Conservation (phyloP, 345 rosid genomes). For the Hibiscus mutabilis region DNA sequence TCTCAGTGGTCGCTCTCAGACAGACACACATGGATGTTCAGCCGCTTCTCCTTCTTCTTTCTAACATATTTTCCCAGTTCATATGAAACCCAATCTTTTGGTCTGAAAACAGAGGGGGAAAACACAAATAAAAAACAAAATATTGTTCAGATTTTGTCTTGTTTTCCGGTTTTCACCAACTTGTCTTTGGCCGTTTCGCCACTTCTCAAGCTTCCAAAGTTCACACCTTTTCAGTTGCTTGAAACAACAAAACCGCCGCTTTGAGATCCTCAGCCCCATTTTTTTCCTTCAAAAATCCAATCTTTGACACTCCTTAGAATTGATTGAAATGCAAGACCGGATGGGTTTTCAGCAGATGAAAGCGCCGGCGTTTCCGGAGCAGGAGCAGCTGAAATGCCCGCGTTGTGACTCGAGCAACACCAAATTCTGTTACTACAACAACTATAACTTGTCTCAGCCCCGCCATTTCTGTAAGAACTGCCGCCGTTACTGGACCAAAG, state of each 20-base stretch:
- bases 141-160: no score
- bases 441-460: conserved; percentile 84
- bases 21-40: conserved; percentile 11
- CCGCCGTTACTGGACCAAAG: conserved; percentile 93
- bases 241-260: no score
- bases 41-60: neutral
- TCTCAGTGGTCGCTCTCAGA: conserved; percentile 28
- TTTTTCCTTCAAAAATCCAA: no score
- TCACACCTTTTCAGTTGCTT: no score
- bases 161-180: no score
- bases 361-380: conserved; percentile 60
- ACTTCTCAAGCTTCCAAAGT: no score
- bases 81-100: no score
- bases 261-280: no score
- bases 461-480: conserved; percentile 87
- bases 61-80: neutral
- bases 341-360: conserved; percentile 30
- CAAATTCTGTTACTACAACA: conserved; percentile 94
- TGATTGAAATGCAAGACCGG: conserved; percentile 45
- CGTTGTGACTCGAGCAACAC: conserved; percentile 76
- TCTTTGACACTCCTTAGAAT: neutral
- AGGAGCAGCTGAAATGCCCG: conserved; percentile 68
- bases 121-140: no score
- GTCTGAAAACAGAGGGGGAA: no score
- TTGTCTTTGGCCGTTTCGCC: no score